A percentile compares a stretch with the other conserved stretches of the same genome.
Conservation (phyloP, 139 green algal species). For the Haematococcus sp. region DNA sequence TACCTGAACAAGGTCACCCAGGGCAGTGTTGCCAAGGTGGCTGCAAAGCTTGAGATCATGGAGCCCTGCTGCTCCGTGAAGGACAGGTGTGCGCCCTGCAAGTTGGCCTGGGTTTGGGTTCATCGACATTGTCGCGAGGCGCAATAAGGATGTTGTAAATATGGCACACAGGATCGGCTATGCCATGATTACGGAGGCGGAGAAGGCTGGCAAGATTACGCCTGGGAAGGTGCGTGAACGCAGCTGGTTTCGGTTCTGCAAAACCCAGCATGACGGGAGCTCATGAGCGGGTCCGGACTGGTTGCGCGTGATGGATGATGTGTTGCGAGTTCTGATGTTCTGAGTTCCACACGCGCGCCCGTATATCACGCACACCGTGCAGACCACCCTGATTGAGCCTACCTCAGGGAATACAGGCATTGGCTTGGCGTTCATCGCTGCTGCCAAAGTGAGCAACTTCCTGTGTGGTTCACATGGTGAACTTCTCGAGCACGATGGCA, state of each 20-base stretch:
- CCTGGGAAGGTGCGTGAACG: conserved; percentile 45
- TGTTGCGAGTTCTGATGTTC: no score
- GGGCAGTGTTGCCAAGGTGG: conserved; percentile 37
- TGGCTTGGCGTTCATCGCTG: conserved; percentile 92
- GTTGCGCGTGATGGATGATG: no score
- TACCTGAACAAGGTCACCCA: conserved; percentile 65
- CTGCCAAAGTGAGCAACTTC: conserved; percentile 46
- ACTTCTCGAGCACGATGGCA: no score
- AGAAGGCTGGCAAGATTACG: conserved; percentile 82
- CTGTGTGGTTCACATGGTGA: no score
- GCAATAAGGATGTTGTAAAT: no score
- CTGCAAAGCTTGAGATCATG: conserved; percentile 86
- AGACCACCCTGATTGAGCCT: conserved; percentile 91
- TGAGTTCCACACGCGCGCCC: no score
- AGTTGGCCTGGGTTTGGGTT: no score
- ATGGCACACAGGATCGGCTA: conserved; percentile 85
- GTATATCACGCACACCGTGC: background rate
- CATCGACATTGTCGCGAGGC: no score
- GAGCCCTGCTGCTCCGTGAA: conserved; percentile 82
- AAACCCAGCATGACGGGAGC: no score
- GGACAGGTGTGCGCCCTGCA: conserved; percentile 22
- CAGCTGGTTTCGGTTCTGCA: background rate
- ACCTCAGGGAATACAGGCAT: conserved; percentile 88
- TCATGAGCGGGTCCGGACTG: no score
- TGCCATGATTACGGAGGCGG: conserved; percentile 89